These are phyloP conservation scores for Meira nashicola DNA, from an alignment of 1,284 basidiomycete genomes.

Conservation along the genomic window DNA sequence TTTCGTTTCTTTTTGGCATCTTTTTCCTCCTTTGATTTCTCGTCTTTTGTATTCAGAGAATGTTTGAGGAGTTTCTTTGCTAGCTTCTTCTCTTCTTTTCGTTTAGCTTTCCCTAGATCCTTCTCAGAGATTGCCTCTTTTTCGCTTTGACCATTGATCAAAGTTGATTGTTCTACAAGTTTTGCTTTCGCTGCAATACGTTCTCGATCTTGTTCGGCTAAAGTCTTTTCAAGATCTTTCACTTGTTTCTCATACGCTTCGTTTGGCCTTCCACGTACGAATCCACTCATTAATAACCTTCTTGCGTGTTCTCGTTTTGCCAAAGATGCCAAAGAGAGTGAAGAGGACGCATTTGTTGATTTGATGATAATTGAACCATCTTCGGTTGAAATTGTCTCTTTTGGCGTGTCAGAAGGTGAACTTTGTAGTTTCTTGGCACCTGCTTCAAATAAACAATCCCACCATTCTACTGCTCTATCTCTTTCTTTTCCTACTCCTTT, in stretches of 20 bases:
- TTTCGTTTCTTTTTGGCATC: slow-evolving; percentile 11
- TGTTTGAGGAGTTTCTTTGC: slow-evolving; percentile 5
- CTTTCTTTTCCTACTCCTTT: slow-evolving; percentile 48
- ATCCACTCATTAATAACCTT: slow-evolving; percentile 45
- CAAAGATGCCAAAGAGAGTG: slow-evolving; percentile 34
- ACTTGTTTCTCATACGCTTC: slow-evolving; percentile 5
- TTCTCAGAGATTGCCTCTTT: slow-evolving; percentile 7
- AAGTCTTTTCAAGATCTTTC: background rate
- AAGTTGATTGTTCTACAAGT: background rate
- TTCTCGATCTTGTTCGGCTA: background rate
- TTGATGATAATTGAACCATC: slow-evolving; percentile 5
- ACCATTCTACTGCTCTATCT: slow-evolving; percentile 51
- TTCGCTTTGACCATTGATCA: background rate
- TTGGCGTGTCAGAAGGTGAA: background rate
- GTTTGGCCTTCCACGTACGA: slow-evolving; percentile 31
- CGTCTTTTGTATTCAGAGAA: slow-evolving; percentile 4
- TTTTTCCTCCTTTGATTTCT: slow-evolving; percentile 10
- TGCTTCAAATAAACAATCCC: slow-evolving; percentile 50
- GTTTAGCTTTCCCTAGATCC: background rate
- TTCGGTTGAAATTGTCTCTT: slow-evolving; percentile 3
- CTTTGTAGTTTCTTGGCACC: slow-evolving; percentile 8
- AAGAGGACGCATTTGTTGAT: slow-evolving; percentile 6
- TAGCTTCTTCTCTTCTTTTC: slow-evolving; percentile 12
- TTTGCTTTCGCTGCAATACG: slow-evolving; percentile 8
- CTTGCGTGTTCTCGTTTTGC: slow-evolving; percentile 47